Evolutionary conservation across 148 eudicot genomes (phyloP).

Genomic region (Chenopodium suecicum): DNA sequence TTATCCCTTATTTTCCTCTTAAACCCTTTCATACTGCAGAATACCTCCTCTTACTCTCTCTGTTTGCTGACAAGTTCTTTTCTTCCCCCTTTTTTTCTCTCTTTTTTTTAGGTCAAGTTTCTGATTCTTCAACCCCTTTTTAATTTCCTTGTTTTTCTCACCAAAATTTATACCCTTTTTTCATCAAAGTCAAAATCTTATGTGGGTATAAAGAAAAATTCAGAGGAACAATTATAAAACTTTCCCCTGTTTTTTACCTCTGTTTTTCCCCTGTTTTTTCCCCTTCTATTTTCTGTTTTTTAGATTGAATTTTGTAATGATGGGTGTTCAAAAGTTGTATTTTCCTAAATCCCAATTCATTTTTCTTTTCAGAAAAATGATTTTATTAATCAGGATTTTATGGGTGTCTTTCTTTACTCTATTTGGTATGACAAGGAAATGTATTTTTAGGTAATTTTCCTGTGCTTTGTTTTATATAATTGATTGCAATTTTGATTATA

Average conservation of each 20-base stretch:
- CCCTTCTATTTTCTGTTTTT: background rate
- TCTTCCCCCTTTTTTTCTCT: slow-evolving; percentile 7
- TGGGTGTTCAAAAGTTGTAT: slow-evolving; percentile 29
- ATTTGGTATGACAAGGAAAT: slow-evolving; percentile 41
- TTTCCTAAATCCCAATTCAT: slow-evolving; percentile 29
- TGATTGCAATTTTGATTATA: background rate
- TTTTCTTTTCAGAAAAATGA: slow-evolving; percentile 36
- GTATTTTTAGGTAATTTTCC: slow-evolving; percentile 54
- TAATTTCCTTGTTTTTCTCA: slow-evolving; percentile 17
- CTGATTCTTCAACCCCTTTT: slow-evolving; percentile 23
- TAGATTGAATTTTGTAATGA: slow-evolving; percentile 3
- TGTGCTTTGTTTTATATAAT: background rate
- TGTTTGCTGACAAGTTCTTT: slow-evolving; percentile 33
- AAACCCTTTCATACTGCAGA: background rate
- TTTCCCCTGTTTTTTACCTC: slow-evolving; percentile 33
- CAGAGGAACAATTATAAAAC: slow-evolving; percentile 28
- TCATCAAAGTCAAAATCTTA: slow-evolving; percentile 27
- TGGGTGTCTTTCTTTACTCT: slow-evolving; percentile 45
- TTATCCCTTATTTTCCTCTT: background rate
- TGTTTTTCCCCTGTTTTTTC: slow-evolving; percentile 10
- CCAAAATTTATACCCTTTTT: background rate
- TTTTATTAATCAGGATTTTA: slow-evolving; percentile 31
- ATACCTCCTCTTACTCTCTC: background rate
- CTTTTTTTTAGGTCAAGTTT: slow-evolving; percentile 52
- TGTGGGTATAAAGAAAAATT: slow-evolving; percentile 18